Evolutionary conservation across 768 basidiomycete genomes (phyloP).

Genomic region (Phanerochaete sordida): DNA sequence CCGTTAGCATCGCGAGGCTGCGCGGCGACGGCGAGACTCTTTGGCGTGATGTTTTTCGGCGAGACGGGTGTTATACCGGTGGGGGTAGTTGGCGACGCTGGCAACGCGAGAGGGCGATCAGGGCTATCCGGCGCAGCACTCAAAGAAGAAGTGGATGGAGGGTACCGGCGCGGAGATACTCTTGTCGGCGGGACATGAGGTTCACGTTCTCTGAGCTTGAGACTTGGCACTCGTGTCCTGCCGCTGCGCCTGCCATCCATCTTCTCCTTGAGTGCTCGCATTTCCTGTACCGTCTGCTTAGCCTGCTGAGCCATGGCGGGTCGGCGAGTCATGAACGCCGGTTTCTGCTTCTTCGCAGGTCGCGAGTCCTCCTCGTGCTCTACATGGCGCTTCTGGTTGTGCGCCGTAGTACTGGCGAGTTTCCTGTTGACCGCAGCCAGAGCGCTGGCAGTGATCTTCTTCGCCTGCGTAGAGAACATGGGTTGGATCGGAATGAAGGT

Average conservation of each 20-base stretch:
- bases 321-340: constrained; percentile 22
- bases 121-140: constrained; percentile 12
- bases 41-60: constrained; percentile 28
- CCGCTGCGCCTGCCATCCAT: constrained; percentile 25
- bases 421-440: constrained; percentile 53
- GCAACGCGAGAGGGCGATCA: constrained; percentile 1
- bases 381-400: constrained; percentile 9
- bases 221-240: constrained; percentile 27
- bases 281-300: constrained; percentile 13
- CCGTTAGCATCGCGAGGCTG: constrained; percentile 67
- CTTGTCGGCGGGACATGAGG: constrained; percentile 16
- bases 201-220: constrained; percentile 29
- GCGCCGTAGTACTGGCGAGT: constrained; percentile 37
- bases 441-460: constrained; percentile 25
- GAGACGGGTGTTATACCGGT: neutral
- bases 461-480: constrained; percentile 27
- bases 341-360: constrained; percentile 47
- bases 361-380: constrained; percentile 29
- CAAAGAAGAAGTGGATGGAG: constrained; percentile 12
- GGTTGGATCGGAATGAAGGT: constrained; percentile 42
- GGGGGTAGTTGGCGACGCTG: neutral
- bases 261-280: neutral
- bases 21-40: constrained; percentile 40
- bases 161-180: constrained; percentile 12
- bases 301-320: constrained; percentile 24